Conservation (phyloP, 805 yeast genomes). For the Kazachstania taianensis region DNA sequence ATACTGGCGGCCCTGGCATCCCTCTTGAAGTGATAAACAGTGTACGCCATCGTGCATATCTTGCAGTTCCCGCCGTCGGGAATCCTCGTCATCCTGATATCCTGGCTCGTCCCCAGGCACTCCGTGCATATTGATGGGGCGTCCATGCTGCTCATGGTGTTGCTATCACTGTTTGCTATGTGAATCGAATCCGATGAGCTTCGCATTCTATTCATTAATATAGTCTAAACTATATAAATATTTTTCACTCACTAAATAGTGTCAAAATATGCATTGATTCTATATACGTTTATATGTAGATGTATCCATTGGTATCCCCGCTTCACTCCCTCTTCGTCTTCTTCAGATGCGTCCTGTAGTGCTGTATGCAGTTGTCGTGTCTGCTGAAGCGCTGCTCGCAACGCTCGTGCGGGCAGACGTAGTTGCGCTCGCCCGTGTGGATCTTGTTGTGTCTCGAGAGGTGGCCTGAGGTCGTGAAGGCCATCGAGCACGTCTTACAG, state of each 20-base stretch:
- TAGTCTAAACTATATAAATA: too few relatives aligned
- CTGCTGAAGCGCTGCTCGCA: constrained; percentile 80
- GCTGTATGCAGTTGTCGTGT: constrained; percentile 92
- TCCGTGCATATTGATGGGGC: constrained; percentile 42
- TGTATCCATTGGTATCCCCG: background rate
- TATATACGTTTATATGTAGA: background rate
- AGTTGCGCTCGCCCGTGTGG: constrained; percentile 88
- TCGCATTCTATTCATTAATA: too few relatives aligned
- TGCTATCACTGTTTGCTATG: too few relatives aligned
- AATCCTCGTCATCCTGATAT: constrained; percentile 56
- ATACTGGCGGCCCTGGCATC: constrained; percentile 31
- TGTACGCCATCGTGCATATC: constrained; percentile 76
- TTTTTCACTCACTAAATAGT: too few relatives aligned
- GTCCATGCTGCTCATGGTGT: background rate
- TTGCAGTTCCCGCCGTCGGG: constrained; percentile 71
- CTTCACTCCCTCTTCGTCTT: constrained; percentile 17
- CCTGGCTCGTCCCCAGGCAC: constrained; percentile 48
- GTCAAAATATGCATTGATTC: background rate
- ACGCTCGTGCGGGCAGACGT: constrained; percentile 67
- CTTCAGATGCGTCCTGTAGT: constrained; percentile 69
- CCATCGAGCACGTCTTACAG: constrained; percentile 25
- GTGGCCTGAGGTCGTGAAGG: constrained; percentile 83
- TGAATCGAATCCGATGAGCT: too few relatives aligned
- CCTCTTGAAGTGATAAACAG: constrained; percentile 50
- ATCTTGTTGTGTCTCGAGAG: constrained; percentile 79